phyloP scores from a whole-genome alignment of 2,329 filamentous ascomycete species.

The Cladophialophora psammophila region DNA sequence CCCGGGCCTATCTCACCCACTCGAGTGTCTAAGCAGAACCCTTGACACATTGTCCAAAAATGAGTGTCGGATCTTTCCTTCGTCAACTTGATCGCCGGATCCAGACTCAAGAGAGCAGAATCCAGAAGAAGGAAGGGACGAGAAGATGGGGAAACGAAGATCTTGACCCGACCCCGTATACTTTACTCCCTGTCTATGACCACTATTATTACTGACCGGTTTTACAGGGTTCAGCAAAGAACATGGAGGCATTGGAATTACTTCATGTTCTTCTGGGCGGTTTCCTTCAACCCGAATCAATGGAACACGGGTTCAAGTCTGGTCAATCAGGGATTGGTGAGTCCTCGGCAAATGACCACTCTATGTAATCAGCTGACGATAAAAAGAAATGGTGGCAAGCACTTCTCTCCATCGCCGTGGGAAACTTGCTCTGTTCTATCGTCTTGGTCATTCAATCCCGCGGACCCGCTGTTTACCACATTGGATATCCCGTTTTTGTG shows the following conservation, averaged over 20 bases:
- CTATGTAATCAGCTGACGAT: neutral
- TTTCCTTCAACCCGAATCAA: slow-evolving; percentile 45
- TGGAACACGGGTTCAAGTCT: slow-evolving; percentile 52
- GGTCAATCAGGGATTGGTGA: slow-evolving; percentile 50
- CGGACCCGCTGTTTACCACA: slow-evolving; percentile 53
- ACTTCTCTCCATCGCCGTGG: slow-evolving; percentile 55
- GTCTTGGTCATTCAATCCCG: slow-evolving; percentile 57
- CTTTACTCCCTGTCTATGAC: slow-evolving; percentile 1
- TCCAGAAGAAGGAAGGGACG: neutral
- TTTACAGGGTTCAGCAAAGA: slow-evolving; percentile 43
- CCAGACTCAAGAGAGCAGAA: slow-evolving; percentile 1
- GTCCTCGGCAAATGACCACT: neutral
- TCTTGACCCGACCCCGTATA: slow-evolving; percentile 45
- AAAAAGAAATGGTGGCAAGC: slow-evolving; percentile 55
- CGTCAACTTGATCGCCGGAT: neutral
- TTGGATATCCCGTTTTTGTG: slow-evolving; percentile 52
- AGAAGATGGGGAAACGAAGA: slow-evolving; percentile 13
- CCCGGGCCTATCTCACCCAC: neutral
- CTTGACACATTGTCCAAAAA: neutral
- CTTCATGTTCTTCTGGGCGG: slow-evolving; percentile 49
- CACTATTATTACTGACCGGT: neutral
- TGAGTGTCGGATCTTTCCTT: neutral
- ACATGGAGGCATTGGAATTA: slow-evolving; percentile 53
- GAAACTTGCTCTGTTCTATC: slow-evolving; percentile 52
- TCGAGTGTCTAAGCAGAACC: neutral